Evolutionary conservation across 352 stramenopile genomes (phyloP).

Genomic region (Lagenidium sp.): DNA sequence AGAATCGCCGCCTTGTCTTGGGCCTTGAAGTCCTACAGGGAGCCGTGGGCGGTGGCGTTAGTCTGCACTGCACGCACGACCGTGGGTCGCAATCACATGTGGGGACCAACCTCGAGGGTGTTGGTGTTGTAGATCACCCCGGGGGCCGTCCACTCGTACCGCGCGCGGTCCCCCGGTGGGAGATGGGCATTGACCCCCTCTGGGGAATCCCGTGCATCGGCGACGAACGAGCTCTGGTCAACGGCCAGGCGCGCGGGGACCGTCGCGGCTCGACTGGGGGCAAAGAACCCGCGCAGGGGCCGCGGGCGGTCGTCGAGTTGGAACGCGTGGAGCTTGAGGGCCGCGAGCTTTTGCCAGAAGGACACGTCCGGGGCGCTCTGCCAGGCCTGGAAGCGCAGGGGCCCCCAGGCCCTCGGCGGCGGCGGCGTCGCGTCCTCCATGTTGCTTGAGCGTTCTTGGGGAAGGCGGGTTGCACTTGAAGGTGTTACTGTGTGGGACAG

Average conservation of each 20-base stretch:
- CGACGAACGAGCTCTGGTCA: slow-evolving; percentile 59
- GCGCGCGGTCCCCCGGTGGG: slow-evolving; percentile 27
- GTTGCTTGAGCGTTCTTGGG: too few relatives aligned
- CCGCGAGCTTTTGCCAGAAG: slow-evolving; percentile 76
- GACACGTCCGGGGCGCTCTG: slow-evolving; percentile 70
- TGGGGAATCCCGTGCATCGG: neutral
- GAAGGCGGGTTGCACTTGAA: too few relatives aligned
- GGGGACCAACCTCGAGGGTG: slow-evolving; percentile 58
- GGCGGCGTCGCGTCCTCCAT: slow-evolving; percentile 1
- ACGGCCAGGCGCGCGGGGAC: slow-evolving; percentile 67
- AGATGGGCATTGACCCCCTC: too few relatives aligned
- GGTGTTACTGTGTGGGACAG: too few relatives aligned
- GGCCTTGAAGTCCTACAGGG: slow-evolving; percentile 78
- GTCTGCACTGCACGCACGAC: too few relatives aligned
- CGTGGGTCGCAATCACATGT: too few relatives aligned
- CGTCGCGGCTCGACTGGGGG: slow-evolving; percentile 36
- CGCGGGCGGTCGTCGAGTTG: slow-evolving; percentile 63
- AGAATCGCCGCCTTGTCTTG: slow-evolving; percentile 78
- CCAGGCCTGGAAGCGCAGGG: slow-evolving; percentile 79
- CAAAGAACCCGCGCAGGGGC: slow-evolving; percentile 55
- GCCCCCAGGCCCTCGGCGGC: slow-evolving; percentile 14
- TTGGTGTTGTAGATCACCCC: slow-evolving; percentile 80
- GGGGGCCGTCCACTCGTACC: slow-evolving; percentile 70
- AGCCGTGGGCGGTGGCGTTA: too few relatives aligned
- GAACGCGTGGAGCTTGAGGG: slow-evolving; percentile 78